Percentiles rank a stretch among this genome's conserved stretches.
phyloP scores from a whole-genome alignment of 768 basidiomycete species.

The Cystobasidium tubakii region DNA sequence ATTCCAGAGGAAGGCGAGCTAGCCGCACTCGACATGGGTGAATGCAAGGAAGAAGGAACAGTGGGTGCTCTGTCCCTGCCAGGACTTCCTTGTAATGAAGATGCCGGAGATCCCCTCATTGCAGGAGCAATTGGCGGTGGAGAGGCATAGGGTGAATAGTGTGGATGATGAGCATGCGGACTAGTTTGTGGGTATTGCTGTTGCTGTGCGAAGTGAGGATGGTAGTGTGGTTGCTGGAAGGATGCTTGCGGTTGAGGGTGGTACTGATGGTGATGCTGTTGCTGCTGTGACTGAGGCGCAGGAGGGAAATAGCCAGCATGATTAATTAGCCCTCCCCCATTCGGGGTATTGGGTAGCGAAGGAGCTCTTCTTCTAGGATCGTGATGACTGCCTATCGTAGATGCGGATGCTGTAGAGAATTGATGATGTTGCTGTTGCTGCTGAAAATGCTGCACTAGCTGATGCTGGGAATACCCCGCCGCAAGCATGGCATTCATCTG shows the following conservation, averaged over 20 bases:
- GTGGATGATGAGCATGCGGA: slow-evolving; percentile 5
- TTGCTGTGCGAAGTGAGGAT: slow-evolving; percentile 3
- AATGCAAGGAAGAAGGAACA: slow-evolving; percentile 4
- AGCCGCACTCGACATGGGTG: background rate
- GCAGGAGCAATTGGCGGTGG: background rate
- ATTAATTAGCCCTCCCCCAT: background rate
- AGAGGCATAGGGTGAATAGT: background rate
- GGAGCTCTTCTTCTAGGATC: slow-evolving; percentile 28
- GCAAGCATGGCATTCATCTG: slow-evolving; percentile 26
- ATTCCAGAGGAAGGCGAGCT: background rate
- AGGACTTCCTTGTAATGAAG: background rate
- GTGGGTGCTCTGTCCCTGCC: background rate
- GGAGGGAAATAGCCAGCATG: background rate
- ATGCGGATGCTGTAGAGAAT: background rate
- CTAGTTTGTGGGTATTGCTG: background rate
- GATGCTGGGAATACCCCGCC: slow-evolving; percentile 10
- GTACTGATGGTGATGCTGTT: background rate
- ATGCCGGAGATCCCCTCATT: background rate
- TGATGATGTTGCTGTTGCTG: slow-evolving; percentile 1
- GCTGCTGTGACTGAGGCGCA: background rate
- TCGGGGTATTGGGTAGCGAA: slow-evolving; percentile 5
- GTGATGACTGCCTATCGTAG: background rate
- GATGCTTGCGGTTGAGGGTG: background rate
- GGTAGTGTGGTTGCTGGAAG: slow-evolving; percentile 25
- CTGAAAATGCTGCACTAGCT: slow-evolving; percentile 4